Conservation (phyloP, 2,329 filamentous ascomycete genomes). For the Phialemonium atrogriseum region DNA sequence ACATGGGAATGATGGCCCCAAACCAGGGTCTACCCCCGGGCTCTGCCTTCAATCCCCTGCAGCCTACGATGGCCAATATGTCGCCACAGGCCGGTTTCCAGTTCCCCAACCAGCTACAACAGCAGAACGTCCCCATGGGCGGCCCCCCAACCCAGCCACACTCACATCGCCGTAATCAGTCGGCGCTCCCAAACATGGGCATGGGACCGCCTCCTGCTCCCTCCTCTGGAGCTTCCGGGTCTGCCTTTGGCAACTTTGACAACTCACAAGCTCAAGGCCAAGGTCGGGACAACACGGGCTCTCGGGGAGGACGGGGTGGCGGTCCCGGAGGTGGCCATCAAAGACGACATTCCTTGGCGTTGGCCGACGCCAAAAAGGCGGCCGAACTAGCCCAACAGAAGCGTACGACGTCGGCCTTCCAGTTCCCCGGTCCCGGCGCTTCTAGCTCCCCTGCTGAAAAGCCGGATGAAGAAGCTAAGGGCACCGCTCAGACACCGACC, state of each 20-base stretch:
- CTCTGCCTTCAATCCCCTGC: constrained; percentile 67
- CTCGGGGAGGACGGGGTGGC: constrained; percentile 66
- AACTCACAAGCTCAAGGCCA: constrained; percentile 48
- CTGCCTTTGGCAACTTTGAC: constrained; percentile 71
- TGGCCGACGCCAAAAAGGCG: constrained; percentile 95
- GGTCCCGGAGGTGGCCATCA: constrained; percentile 71
- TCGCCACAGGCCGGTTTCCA: constrained; percentile 79
- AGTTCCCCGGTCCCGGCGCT: constrained; percentile 76
- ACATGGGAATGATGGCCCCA: constrained; percentile 88
- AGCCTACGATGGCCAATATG: constrained; percentile 70
- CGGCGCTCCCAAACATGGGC: constrained; percentile 84
- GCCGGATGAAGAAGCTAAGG: constrained; percentile 42
- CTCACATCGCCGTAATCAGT: constrained; percentile 96
- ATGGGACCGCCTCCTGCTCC: constrained; percentile 86
- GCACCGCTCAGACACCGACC: constrained; percentile 20
- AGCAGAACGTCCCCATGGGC: constrained; percentile 67
- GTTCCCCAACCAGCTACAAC: constrained; percentile 70
- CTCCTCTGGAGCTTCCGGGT: constrained; percentile 79
- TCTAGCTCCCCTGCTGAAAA: constrained; percentile 51
- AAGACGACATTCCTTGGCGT: constrained; percentile 85
- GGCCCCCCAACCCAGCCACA: constrained; percentile 69
- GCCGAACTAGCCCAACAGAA: constrained; percentile 96
- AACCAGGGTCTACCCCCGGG: constrained; percentile 67
- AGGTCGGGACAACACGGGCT: constrained; percentile 59
- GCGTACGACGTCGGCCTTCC: constrained; percentile 85